phyloP scores from a whole-genome alignment of 192 early-diverging fungal genomes.

The Linderina pennispora region DNA sequence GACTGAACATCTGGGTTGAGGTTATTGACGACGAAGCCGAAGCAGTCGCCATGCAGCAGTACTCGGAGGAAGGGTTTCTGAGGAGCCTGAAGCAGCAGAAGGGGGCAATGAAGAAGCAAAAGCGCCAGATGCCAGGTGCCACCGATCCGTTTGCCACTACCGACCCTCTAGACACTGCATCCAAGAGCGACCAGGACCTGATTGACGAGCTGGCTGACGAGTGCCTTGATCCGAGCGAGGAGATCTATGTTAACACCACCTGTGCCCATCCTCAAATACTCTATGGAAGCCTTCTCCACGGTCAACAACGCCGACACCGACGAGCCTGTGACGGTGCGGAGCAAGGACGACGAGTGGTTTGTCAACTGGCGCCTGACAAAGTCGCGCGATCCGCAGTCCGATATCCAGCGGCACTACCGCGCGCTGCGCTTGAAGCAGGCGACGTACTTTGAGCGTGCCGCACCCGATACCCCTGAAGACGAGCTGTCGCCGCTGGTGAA shows the following conservation, averaged over 20 bases:
- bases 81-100: not conserved
- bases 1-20: slow-evolving; percentile 51
- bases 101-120: slow-evolving; percentile 1
- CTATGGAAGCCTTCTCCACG: slow-evolving; percentile 35
- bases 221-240: slow-evolving; percentile 21
- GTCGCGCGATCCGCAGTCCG: slow-evolving; percentile 5
- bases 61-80: slow-evolving; percentile 17
- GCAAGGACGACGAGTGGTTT: slow-evolving; percentile 23
- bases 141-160: slow-evolving; percentile 11
- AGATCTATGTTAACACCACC: slow-evolving; percentile 34
- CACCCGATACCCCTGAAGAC: slow-evolving; percentile 36
- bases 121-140: too few species aligned
- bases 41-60: slow-evolving; percentile 16
- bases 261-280: slow-evolving; percentile 36
- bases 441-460: slow-evolving; percentile 40
- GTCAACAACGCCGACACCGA: slow-evolving; percentile 28
- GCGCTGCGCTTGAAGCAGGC: slow-evolving; percentile 26
- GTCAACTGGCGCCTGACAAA: slow-evolving; percentile 34
- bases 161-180: slow-evolving; percentile 23
- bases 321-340: slow-evolving; percentile 32
- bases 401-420: slow-evolving; percentile 5
- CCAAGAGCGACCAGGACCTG: not conserved
- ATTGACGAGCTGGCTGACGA: slow-evolving; percentile 7
- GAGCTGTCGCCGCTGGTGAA: slow-evolving; percentile 31
- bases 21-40: slow-evolving; percentile 40